Percentiles rank a stretch among this genome's conserved stretches.
phyloP scores from a whole-genome alignment of 2,329 filamentous ascomycete species.

The Pseudogymnoascus verrucosus region DNA sequence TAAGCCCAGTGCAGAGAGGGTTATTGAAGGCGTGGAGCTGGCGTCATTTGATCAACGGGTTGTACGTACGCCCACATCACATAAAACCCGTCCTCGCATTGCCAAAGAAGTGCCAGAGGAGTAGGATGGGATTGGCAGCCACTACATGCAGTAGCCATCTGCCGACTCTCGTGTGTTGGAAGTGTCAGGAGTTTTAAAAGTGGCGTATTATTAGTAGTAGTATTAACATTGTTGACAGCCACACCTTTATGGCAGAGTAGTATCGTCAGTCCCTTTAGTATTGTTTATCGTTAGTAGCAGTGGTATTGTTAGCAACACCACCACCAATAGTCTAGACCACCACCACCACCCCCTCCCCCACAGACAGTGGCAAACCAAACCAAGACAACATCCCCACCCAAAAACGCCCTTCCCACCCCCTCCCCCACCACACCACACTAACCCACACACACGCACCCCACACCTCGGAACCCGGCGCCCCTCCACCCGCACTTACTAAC shows the following conservation, averaged over 20 bases:
- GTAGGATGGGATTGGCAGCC: not conserved
- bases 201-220: not conserved
- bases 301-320: not conserved
- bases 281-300: no score
- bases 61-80: not conserved
- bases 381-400: not conserved
- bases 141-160: not conserved
- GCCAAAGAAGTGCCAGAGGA: no score
- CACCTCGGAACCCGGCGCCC: not conserved
- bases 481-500: not conserved
- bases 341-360: not conserved
- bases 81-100: not conserved
- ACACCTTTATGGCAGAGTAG: not conserved
- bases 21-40: no score
- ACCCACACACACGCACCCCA: not conserved
- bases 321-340: not conserved
- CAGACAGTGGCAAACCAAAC: not conserved
- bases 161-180: not conserved
- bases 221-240: not conserved
- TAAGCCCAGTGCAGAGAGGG: not conserved
- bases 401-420: not conserved
- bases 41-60: not conserved
- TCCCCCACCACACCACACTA: not conserved
- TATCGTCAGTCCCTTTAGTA: not conserved
- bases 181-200: not conserved